Base-by-base conservation (phyloP, 352 stramenopile species). In the Globisporangium emineosum region DNA sequence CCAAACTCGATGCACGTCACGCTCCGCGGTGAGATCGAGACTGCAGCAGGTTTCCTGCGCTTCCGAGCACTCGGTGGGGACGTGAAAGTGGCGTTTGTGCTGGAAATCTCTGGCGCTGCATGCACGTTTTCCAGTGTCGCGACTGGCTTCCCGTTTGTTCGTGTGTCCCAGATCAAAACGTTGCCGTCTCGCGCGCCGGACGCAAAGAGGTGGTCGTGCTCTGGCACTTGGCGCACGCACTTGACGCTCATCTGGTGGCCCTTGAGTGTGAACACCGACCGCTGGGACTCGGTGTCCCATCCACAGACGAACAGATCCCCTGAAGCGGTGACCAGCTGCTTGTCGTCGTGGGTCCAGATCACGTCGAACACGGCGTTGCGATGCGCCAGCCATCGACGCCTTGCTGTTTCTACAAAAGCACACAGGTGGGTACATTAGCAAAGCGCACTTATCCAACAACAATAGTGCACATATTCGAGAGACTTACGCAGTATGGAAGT, bases 201-300 rank as follows among this genome's bases (percentile, higher is more conserved):
- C 23, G 78, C 78, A 65, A 90, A 83, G 23, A 86, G 57, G 40
- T 73, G 42, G 50, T 43, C 50, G 32, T 71, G 62, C 25, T 72
- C 43, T 3, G 70, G 67, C 15, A 70, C 68, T 59, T 90, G 77
- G 6, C 81, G 83, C 3, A 92, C 77, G 62, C 83, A 88, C 55
- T 92, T 92, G 64, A 92, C 81, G 69, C 83, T 92, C 79, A 89
- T 89, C 13, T 79, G 65, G 57, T 89, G 79, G 54, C 74, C 78
- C 32, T 67, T 4, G 68, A 82, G 61, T 47, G 75, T 40, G 67
- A 79, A 75, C 59, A 68, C n/a, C 42, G 64, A n/a, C 10, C 55
- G 45, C 35, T 68, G 55, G 3, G 64, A 88, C 66, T 89, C 78
- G 0, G 77, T 72, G 58, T 92, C 77, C 81, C 81, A 92, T 5